A percentile compares a stretch with the other conserved stretches of the same genome.
Conservation (phyloP, 768 basidiomycete genomes). For the Phylloporus sp. region DNA sequence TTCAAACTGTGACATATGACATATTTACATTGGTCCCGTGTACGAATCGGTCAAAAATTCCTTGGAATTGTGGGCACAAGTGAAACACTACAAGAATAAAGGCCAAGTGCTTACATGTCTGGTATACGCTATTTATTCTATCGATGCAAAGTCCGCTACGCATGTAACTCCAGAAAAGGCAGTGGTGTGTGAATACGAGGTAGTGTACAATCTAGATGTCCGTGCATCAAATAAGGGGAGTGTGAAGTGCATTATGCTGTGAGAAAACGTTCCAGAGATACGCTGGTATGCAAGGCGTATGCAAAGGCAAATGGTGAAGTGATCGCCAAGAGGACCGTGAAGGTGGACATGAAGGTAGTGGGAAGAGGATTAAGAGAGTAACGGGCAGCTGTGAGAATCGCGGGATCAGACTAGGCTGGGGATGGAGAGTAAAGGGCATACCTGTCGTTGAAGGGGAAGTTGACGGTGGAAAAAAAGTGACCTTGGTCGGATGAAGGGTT, state of each 20-base stretch:
- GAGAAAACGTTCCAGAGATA: constrained; percentile 2
- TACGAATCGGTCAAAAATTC: not conserved
- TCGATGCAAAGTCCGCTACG: constrained; percentile 13
- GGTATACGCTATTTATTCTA: constrained; percentile 5
- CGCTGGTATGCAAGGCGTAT: constrained; percentile 13
- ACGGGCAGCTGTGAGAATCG: constrained; percentile 5
- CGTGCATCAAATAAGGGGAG: constrained; percentile 11
- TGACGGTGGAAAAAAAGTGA: constrained; percentile 22
- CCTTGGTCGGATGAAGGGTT: constrained; percentile 22
- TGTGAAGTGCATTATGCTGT: constrained; percentile 9
- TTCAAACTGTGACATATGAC: too few relatives aligned
- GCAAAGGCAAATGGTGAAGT: constrained; percentile 14
- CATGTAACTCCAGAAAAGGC: constrained; percentile 11
- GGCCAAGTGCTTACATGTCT: constrained; percentile 14
- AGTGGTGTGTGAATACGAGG: constrained; percentile 5
- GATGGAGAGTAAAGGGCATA: constrained; percentile 5
- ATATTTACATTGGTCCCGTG: not conserved
- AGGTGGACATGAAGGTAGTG: constrained; percentile 9
- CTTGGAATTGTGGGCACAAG: constrained; percentile 6
- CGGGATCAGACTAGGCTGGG: not conserved
- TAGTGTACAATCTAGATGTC: constrained; percentile 11
- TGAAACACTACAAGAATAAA: constrained; percentile 20
- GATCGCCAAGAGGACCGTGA: constrained; percentile 15
- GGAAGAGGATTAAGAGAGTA: constrained; percentile 10
- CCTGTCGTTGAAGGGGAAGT: constrained; percentile 12